Evolutionary conservation across 73 alveolate genomes (phyloP).

Genomic region (Paramecium biaurelia): DNA sequence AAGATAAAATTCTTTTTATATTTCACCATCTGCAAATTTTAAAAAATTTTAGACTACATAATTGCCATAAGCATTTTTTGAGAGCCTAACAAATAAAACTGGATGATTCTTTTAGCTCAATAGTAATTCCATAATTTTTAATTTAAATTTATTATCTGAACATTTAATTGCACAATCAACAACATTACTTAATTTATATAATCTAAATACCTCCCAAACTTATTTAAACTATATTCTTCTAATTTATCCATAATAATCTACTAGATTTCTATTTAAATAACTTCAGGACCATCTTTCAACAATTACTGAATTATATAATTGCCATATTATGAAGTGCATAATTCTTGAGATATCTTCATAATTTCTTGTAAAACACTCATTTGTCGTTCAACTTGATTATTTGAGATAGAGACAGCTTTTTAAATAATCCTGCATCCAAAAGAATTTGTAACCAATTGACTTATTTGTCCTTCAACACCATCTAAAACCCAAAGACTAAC

Average conservation of each 20-base stretch:
- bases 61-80: slow-evolving; percentile 16
- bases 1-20: neutral
- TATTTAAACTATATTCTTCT: slow-evolving; percentile 67
- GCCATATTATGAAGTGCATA: slow-evolving; percentile 77
- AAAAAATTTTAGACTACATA: slow-evolving; percentile 8
- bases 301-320: slow-evolving; percentile 72
- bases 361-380: slow-evolving; percentile 62
- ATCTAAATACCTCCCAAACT: slow-evolving; percentile 62
- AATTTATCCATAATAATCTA: slow-evolving; percentile 61
- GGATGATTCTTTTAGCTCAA: neutral
- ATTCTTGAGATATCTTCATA: slow-evolving; percentile 59
- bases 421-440: slow-evolving; percentile 65
- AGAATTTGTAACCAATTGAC: neutral
- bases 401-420: slow-evolving; percentile 73
- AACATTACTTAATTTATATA: slow-evolving; percentile 62
- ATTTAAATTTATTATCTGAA: slow-evolving; percentile 58
- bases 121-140: slow-evolving; percentile 4
- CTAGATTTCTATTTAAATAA: slow-evolving; percentile 58
- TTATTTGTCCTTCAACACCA: slow-evolving; percentile 9
- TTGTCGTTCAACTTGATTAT: slow-evolving; percentile 49
- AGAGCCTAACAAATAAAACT: neutral
- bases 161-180: slow-evolving; percentile 75
- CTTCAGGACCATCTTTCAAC: slow-evolving; percentile 55
- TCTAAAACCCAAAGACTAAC: slow-evolving; percentile 29
- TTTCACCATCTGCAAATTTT: neutral